A percentile compares a stretch with the other conserved stretches of the same genome.
Evolutionary conservation across 371 early-diverging fungal genomes (phyloP).

Genomic region (Rhizopus microsporus): DNA sequence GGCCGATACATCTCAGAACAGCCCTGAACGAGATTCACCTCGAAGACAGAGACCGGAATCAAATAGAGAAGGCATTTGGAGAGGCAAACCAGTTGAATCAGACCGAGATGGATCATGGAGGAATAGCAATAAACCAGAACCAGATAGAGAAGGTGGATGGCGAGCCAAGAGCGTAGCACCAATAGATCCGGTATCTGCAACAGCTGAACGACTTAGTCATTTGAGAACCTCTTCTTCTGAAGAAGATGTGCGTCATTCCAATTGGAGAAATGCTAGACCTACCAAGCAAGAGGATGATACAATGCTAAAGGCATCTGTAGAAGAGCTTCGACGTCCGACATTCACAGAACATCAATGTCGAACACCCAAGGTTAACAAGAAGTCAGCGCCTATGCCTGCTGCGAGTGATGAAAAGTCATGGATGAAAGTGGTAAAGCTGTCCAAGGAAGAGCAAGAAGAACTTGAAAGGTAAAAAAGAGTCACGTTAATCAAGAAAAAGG

Average conservation of each 20-base stretch:
- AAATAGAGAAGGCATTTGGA: constrained; percentile 1
- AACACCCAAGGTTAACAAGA: constrained; percentile 5
- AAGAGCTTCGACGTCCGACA: constrained; percentile 17
- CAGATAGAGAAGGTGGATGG: too few species aligned
- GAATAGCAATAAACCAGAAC: background rate
- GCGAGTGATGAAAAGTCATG: constrained; percentile 55
- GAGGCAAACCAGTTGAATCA: background rate
- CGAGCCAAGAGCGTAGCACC: background rate
- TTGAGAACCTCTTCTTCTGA: background rate
- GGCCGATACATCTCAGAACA: too few species aligned
- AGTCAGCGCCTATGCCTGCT: background rate
- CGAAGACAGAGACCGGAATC: too few species aligned
- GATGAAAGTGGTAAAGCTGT: constrained; percentile 66
- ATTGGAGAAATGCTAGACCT: background rate
- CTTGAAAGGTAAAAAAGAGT: constrained; percentile 39
- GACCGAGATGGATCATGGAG: background rate
- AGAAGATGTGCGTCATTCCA: background rate
- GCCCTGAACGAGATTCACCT: too few species aligned
- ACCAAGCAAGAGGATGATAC: background rate
- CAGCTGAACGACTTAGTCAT: background rate
- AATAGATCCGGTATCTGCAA: background rate
- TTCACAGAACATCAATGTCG: constrained; percentile 22
- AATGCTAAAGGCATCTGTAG: background rate
- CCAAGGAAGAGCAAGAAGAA: constrained; percentile 64
- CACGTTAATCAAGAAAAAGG: background rate